Percentiles rank a stretch among this genome's conserved stretches.
phyloP scores from a whole-genome alignment of 345 rosid species.

The Citrus sp. region DNA sequence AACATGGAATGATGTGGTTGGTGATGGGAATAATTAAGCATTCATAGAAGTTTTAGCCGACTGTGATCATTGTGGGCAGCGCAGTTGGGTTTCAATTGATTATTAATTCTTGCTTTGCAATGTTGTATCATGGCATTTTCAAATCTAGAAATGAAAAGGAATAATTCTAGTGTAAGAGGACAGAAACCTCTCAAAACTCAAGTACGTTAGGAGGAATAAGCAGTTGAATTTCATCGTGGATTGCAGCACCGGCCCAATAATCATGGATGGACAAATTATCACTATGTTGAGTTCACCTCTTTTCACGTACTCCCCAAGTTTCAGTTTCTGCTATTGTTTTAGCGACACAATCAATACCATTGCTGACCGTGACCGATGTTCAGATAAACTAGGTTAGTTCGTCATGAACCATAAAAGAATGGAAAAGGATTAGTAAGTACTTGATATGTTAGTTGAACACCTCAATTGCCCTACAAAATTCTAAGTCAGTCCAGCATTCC shows the following conservation, averaged over 20 bases:
- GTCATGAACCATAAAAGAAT: neutral
- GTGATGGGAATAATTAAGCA: neutral
- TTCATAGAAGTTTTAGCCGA: neutral
- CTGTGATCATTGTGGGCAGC: neutral
- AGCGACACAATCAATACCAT: constrained; percentile 25
- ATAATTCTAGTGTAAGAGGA: neutral
- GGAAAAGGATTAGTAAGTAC: neutral
- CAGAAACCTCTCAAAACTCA: neutral
- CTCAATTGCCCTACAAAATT: constrained; percentile 26
- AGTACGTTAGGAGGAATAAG: constrained; percentile 21
- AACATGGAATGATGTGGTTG: neutral
- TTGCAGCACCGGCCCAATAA: constrained; percentile 54
- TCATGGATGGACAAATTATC: constrained; percentile 44
- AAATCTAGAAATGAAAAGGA: constrained; percentile 2
- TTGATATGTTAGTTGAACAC: constrained; percentile 11
- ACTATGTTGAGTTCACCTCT: constrained; percentile 31
- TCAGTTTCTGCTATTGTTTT: constrained; percentile 49
- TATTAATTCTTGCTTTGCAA: neutral
- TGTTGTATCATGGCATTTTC: neutral
- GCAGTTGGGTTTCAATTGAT: neutral
- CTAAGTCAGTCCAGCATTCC: constrained; percentile 38
- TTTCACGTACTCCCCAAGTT: constrained; percentile 38
- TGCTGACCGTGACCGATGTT: constrained; percentile 19
- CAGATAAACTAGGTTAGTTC: neutral
- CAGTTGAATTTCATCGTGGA: constrained; percentile 45